Percentiles rank a stretch among this genome's conserved stretches.
These are phyloP conservation scores for Claviceps monticola DNA, from an alignment of 2,329 filamentous ascomycete genomes.

Conservation along the genomic window DNA sequence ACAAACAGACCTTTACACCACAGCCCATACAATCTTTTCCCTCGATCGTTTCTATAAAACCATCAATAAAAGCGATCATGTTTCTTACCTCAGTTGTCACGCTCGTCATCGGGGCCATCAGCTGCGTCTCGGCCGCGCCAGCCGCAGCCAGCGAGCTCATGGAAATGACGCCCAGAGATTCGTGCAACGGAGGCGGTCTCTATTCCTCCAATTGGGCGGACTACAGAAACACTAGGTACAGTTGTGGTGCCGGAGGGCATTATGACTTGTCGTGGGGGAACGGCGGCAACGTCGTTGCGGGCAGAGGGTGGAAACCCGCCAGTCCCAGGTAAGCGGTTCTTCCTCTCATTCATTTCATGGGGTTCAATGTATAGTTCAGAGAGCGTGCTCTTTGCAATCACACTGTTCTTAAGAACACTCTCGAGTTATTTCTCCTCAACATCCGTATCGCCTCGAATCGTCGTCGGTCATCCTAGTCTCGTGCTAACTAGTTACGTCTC, in stretches of 20 bases:
- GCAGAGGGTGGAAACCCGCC: constrained; percentile 45
- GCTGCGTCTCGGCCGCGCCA: neutral
- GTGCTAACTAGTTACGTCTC: neutral
- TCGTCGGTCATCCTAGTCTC: too few relatives aligned
- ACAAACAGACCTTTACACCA: too few relatives aligned
- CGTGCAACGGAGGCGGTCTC: neutral
- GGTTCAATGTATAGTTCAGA: constrained; percentile 6
- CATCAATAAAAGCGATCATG: neutral
- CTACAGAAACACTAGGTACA: neutral
- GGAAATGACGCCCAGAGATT: neutral
- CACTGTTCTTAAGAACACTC: too few relatives aligned
- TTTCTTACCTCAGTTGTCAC: neutral
- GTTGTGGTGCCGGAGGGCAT: neutral
- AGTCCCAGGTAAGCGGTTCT: constrained; percentile 25
- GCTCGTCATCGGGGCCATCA: neutral
- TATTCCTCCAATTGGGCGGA: neutral
- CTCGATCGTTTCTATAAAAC: too few relatives aligned
- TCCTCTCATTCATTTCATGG: neutral
- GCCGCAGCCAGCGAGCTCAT: neutral
- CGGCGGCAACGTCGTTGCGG: constrained; percentile 39
- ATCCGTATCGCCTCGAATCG: too few relatives aligned
- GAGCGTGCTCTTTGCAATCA: neutral
- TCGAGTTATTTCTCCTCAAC: too few relatives aligned
- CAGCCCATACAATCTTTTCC: too few relatives aligned
- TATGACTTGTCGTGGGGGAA: constrained; percentile 23